Evolutionary conservation across 2,329 filamentous ascomycete species (phyloP), one percentile per base, ranked within the genome.

Genomic region (Cyclaneusma minus): DNA sequence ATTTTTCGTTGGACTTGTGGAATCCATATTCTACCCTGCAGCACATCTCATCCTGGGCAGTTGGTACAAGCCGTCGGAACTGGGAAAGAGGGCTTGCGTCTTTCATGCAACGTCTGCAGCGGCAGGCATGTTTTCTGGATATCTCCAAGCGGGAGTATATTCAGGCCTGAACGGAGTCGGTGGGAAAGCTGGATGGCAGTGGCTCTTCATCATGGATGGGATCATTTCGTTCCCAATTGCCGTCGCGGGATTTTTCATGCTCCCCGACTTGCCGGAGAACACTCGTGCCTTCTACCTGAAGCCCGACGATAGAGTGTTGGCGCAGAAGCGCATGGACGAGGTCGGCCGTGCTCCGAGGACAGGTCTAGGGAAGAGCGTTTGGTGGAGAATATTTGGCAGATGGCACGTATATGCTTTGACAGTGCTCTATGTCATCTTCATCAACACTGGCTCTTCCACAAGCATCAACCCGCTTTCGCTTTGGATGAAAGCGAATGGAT

Each of bases 121-220:
- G 2, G 54, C 51, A 2, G 46, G 50, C 4, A 56, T 58, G 52
- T 56, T 56, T 28, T 50, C 51, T 0, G 55, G 54, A 1, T 58
- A 58, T 29, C 40, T 60, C 2, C 54, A 58, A 37, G 51, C 55
- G 1, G 55, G 45, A 3, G 42, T 59, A 0, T 55, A 56, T 23
- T 43, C 38, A 7, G 48, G 50, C 4, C 47, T 59, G 35, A 44
- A 58, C 15, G 51, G 53, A 1, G 38, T 32, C 2, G 30, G 42
- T 4, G 54, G 54, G 0, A 42, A 55, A 4, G 35, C 46, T 1
- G 58, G 52, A 0, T 61, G 55, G 56, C 49, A 53, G 22, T 61
- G 55, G 55, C 47, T 60, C 3, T 60, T 62, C 31, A 48, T 60
- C 20, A 53, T 59, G 35, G 56, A 59, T 30, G 54, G 53, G 3